Evolutionary conservation across 345 rosid species (phyloP).

Genomic region (Brassica nigra): DNA sequence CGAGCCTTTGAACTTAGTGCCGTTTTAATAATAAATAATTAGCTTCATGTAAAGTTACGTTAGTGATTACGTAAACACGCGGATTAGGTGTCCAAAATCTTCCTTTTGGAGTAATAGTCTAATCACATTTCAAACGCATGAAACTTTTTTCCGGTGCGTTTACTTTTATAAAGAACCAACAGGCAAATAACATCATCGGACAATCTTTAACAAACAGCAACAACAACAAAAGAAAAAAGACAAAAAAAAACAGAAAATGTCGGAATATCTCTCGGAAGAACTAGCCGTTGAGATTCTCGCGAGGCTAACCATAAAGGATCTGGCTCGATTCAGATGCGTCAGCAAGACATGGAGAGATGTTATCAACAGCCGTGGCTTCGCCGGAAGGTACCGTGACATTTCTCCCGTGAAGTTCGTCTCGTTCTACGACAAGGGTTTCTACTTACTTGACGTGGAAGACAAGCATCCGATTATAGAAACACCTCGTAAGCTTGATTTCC

Average conservation of each 20-base stretch:
- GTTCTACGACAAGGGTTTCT: constrained; percentile 25
- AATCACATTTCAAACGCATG: constrained; percentile 6
- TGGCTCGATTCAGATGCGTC: constrained; percentile 33
- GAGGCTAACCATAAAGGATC: constrained; percentile 32
- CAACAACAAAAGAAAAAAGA: neutral
- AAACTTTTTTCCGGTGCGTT: neutral
- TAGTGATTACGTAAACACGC: neutral
- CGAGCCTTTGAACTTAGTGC: neutral
- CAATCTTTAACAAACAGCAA: neutral
- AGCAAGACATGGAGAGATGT: constrained; percentile 38
- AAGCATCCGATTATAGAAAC: neutral
- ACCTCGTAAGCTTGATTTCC: constrained; percentile 12
- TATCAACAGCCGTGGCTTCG: constrained; percentile 18
- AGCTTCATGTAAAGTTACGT: constrained; percentile 3
- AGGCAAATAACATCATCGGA: neutral
- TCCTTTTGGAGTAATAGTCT: neutral
- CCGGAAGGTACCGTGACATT: neutral
- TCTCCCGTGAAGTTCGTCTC: constrained; percentile 17
- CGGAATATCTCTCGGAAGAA: constrained; percentile 28
- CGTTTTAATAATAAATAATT: neutral
- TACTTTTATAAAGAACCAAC: constrained; percentile 12
- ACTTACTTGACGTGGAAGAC: constrained; percentile 35
- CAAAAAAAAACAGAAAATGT: neutral
- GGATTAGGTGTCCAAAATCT: neutral
- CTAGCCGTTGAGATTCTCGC: constrained; percentile 29